Base-by-base conservation (phyloP, 2,329 filamentous ascomycete species). In the Aspergillus latus region DNA sequence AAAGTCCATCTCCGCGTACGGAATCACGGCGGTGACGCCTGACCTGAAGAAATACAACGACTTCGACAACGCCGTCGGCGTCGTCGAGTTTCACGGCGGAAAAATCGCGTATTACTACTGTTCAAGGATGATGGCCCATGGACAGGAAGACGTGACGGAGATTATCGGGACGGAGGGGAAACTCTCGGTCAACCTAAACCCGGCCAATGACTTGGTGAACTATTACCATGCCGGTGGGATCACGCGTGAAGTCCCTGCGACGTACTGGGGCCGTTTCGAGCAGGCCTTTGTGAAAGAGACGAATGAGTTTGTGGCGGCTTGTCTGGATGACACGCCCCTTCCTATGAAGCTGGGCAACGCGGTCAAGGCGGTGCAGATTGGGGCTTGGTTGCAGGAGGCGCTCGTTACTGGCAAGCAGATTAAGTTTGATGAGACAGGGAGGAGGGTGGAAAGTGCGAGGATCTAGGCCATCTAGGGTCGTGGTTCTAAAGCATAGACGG, bases 101-200 rank as follows among this genome's bases (percentile, higher is more conserved):
- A 81, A 82, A 66, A 83, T 88, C 42, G 85, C 84, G 1, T 84
- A 87, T 66, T 81, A 87, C 59, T 88, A 85, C 69, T 79, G 77
- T 45, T 82, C 78, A 9, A 78, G 85, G 10, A 88, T 88, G 82
- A 88, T 88, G 82, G 83, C 85, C 0, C 81, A 83, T 0, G 86
- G 86, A 0, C 85, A 88, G 69, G 82, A 87, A 59, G 86, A 88
- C 66, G 82, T 79, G 56, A 87, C 86, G 0, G 85, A 88, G 72
- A 82, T 88, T 60, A 85, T 88, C 52, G 86, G 85, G 10, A 88
- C 86, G 1, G 77, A 81, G 62, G 85, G 86, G 26, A 88, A 88
- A 67, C 64, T 88, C 5, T 73, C 78, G 0, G 77, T 88, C 57
- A 88, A 88, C 64, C 78, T 78, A 0, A 80, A 85, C 62, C 86